Base-by-base conservation (phyloP, 164 flowering plant species). In the Vitis riparia region DNA sequence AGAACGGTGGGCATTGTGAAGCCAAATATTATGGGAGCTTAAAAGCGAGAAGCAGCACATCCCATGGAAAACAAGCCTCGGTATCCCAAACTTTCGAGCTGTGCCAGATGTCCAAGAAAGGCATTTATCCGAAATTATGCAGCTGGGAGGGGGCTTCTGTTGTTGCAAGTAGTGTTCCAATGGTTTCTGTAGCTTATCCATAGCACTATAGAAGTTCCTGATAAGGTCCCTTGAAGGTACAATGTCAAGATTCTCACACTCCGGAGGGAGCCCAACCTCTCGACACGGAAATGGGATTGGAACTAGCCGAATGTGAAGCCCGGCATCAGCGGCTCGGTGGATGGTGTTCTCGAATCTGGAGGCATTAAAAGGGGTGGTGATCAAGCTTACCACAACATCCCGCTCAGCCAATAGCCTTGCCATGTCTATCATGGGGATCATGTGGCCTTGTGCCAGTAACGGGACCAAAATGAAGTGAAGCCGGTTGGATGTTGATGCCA, bases 361-460 rank as follows among this genome's bases (percentile, higher is more conserved):
- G 2, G 75, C 79, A 23, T 79, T 79, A 13, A 59, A 51, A 8
- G 82, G 82, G 5, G 82, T 79, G 8, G 77, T 75, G 63, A 75
- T 59, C 1, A 79, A 19, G 55, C 68, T 79, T 0, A 73, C 71
- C 12, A 60, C 47, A 12, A 53, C 66, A 16, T 73, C 67, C 0
- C 55, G 72, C 59, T 69, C 44, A 1, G 78, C 74, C 1, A 81
- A 59, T 2, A 71, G 16, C 23, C 52, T 69, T 27, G 79, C 77
- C 19, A 78, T 73, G 65, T 81, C 81, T 10, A 75, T 47, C 75
- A 75, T 56, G 12, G 83, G 81, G 49, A 77, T 77, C 65, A 77
- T 73, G 72, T 81, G 84, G 37, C 84, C 84, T 60, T 71, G 84
- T 0, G 80, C 76, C 81, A 81, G 60, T 16, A 77, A 50, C 0